Evolutionary conservation across 1,284 basidiomycete species (phyloP).

Genomic region (Cystobasidium slooffiae): DNA sequence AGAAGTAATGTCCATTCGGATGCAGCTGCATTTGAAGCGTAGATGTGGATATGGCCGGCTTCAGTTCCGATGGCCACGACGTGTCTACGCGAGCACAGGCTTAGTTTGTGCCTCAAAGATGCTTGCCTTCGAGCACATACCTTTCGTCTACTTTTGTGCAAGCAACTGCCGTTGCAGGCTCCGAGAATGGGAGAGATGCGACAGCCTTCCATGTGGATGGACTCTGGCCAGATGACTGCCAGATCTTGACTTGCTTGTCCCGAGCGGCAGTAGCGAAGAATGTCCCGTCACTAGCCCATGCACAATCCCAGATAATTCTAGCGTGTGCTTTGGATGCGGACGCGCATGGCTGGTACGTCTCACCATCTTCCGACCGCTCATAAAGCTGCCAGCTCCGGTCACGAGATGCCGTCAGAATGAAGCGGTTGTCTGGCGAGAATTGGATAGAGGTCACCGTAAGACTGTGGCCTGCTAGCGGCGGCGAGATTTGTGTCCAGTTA

Average conservation of each 20-base stretch:
- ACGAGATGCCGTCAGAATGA: constrained; percentile 81
- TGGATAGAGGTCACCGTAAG: constrained; percentile 87
- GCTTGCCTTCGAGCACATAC: background rate
- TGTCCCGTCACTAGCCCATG: constrained; percentile 74
- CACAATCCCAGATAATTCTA: constrained; percentile 94
- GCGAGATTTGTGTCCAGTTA: constrained; percentile 61
- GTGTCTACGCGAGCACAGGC: constrained; percentile 1
- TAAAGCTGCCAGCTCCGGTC: constrained; percentile 94
- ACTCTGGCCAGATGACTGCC: constrained; percentile 46
- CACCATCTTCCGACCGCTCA: constrained; percentile 56
- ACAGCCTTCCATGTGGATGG: constrained; percentile 45
- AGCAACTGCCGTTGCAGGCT: constrained; percentile 57
- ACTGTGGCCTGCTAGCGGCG: constrained; percentile 80
- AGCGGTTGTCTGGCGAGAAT: constrained; percentile 81
- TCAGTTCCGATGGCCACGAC: constrained; percentile 41
- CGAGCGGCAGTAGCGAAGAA: constrained; percentile 91
- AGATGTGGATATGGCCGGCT: constrained; percentile 9
- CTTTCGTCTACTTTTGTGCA: background rate
- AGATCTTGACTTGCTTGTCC: constrained; percentile 77
- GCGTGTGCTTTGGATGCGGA: constrained; percentile 80
- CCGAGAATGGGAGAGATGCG: constrained; percentile 54
- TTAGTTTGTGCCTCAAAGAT: background rate
- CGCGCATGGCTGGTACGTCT: constrained; percentile 53
- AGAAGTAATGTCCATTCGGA: background rate
- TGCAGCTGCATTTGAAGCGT: background rate